A percentile compares a stretch with the other conserved stretches of the same genome.
phyloP scores from a whole-genome alignment of 176 grass and related monocot genomes.

The Ananas comosus region DNA sequence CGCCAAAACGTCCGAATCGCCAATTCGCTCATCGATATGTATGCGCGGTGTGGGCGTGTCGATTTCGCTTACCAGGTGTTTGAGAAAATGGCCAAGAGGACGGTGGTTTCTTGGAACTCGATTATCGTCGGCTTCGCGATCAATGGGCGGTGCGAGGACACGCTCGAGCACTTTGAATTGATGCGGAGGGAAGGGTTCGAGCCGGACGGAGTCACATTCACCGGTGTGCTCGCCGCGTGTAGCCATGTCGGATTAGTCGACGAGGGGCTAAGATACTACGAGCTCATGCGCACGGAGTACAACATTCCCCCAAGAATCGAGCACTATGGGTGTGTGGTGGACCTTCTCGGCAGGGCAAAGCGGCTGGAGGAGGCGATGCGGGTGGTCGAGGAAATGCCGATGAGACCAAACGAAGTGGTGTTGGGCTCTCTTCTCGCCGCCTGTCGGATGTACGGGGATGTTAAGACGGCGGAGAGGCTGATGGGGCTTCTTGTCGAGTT shows the following conservation, averaged over 20 bases:
- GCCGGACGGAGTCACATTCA: slow-evolving; percentile 50
- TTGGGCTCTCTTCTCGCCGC: slow-evolving; percentile 53
- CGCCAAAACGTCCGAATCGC: slow-evolving; percentile 32
- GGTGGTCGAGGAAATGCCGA: slow-evolving; percentile 34
- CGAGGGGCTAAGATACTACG: slow-evolving; percentile 35
- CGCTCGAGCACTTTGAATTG: slow-evolving; percentile 38
- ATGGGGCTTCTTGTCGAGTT: slow-evolving; percentile 49
- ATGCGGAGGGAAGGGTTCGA: slow-evolving; percentile 47
- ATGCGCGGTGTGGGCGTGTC: slow-evolving; percentile 46
- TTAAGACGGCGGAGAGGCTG: slow-evolving; percentile 44
- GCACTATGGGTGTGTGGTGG: slow-evolving; percentile 67
- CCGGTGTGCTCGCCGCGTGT: slow-evolving; percentile 56
- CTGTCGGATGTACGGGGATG: slow-evolving; percentile 39
- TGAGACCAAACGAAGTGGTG: slow-evolving; percentile 62
- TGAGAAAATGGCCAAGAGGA: slow-evolving; percentile 28
- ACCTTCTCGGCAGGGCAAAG: slow-evolving; percentile 54
- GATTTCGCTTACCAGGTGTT: slow-evolving; percentile 55
- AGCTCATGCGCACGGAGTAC: slow-evolving; percentile 30
- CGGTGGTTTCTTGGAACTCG: slow-evolving; percentile 53
- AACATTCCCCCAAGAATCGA: slow-evolving; percentile 36
- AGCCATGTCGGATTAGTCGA: slow-evolving; percentile 43
- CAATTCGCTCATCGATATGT: slow-evolving; percentile 66
- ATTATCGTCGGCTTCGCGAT: slow-evolving; percentile 41
- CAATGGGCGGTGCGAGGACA: slow-evolving; percentile 33
- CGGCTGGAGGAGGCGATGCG: slow-evolving; percentile 39